Evolutionary conservation across 148 eudicot genomes (phyloP), one percentile per base, ranked within the genome.

Genomic region (Rheum nobile): DNA sequence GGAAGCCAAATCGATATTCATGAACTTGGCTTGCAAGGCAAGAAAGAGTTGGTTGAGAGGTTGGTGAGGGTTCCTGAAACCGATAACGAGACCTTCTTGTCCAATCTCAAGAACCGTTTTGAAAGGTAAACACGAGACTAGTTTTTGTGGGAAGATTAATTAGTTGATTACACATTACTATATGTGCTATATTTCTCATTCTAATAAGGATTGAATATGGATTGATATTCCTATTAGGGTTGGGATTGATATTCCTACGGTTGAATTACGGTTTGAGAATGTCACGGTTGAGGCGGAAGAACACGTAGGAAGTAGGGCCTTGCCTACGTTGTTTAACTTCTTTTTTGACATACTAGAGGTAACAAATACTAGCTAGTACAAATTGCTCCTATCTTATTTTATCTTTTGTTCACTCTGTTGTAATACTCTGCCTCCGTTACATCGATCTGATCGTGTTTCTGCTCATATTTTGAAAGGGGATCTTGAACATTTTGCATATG

Each of bases 211-310:
- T n/a, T n/a, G n/a, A n/a, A n/a, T n/a, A n/a, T n/a, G n/a, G n/a
- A n/a, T n/a, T n/a, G n/a, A n/a, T n/a, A n/a, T n/a, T n/a, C n/a
- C n/a, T 22, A 24, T 67, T n/a, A 90, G 96, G 70, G 96, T 87
- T 77, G 92, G 88, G 37, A 82, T 88, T 67, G 88, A 85, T 22
- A 52, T 87, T 46, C 92, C 92, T 1, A 86, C 86, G 1, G 82
- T 90, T 31, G 92, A 88, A 82, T 92, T 90, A 48, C 82, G 86
- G 29, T 90, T 68, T 44, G 88, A 90, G 81, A 81, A 87, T 63
- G 74, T 90, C 32, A 88, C 81, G 12, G 41, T 87, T 21, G 92
- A 87, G 52, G 87, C 90, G 4, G 85, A 88, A 78, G 90, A 80
- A 16, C 55, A 77, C 71, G 83, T 79, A 17, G 96, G 90, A n/a